Percentiles rank a stretch among this genome's conserved stretches.
Conservation (phyloP, 2,329 filamentous ascomycete species). For the Trichoderma endophyticum region DNA sequence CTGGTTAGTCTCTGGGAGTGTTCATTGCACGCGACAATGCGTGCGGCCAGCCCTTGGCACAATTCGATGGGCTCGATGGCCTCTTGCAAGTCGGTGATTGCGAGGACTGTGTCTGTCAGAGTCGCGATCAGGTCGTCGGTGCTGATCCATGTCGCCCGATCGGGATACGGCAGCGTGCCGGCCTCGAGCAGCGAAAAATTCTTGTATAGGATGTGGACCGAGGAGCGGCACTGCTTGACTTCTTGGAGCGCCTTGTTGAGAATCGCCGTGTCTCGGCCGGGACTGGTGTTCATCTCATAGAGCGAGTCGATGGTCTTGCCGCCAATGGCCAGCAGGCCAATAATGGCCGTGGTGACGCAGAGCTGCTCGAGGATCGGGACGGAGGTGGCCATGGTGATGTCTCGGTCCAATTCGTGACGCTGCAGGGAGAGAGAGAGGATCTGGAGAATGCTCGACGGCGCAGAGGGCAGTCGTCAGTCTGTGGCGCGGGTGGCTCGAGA, state of each 20-base stretch:
- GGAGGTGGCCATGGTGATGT: neutral
- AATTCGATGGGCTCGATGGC: slow-evolving; percentile 25
- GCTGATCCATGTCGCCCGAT: slow-evolving; percentile 36
- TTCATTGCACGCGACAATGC: slow-evolving; percentile 13
- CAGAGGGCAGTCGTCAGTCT: neutral
- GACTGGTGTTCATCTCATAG: slow-evolving; percentile 34
- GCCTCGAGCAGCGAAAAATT: slow-evolving; percentile 34
- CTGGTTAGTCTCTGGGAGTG: slow-evolving; percentile 5
- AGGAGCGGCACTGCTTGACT: slow-evolving; percentile 38
- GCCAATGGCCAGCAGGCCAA: slow-evolving; percentile 37
- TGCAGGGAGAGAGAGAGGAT: neutral
- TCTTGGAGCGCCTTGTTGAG: slow-evolving; percentile 35
- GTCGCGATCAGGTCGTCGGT: slow-evolving; percentile 35
- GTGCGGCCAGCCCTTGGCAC: slow-evolving; percentile 4
- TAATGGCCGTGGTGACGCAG: slow-evolving; percentile 36
- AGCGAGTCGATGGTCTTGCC: slow-evolving; percentile 35
- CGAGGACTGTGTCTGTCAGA: slow-evolving; percentile 36
- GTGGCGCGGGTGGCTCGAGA: neutral
- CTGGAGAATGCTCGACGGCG: neutral
- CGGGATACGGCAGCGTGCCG: slow-evolving; percentile 33
- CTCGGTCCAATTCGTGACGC: neutral
- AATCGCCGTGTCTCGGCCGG: slow-evolving; percentile 27
- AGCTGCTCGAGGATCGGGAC: slow-evolving; percentile 27
- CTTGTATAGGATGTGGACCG: slow-evolving; percentile 37
- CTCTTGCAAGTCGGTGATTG: slow-evolving; percentile 34